A percentile compares a stretch with the other conserved stretches of the same genome.
Evolutionary conservation across 768 basidiomycete genomes (phyloP).

Genomic region (button mushroom (Agaricus bisporus)): DNA sequence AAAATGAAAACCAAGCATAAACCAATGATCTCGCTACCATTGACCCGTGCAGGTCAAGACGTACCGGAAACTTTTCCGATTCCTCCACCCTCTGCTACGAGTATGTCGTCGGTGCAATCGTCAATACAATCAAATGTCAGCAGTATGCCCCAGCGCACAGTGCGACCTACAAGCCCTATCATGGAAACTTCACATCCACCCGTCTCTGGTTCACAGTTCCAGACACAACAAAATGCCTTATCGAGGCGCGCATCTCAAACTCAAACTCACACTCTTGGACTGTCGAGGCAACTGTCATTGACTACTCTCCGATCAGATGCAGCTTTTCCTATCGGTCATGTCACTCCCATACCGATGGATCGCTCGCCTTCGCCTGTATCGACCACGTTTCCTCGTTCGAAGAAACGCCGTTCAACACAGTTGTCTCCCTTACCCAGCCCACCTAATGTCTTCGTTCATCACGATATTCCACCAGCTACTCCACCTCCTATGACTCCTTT

Average conservation of each 20-base stretch:
- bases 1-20: slow-evolving; percentile 1
- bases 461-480: slow-evolving; percentile 45
- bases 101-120: too few species aligned
- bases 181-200: neutral
- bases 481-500: slow-evolving; percentile 42
- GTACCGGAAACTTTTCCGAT: neutral
- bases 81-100: too few species aligned
- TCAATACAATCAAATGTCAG: neutral
- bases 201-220: neutral
- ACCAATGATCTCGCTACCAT: slow-evolving; percentile 7
- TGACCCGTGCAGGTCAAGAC: neutral
- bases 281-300: neutral
- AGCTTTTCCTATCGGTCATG: neutral
- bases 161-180: neutral
- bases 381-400: slow-evolving; percentile 4
- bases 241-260: neutral
- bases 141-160: neutral
- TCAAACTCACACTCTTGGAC: neutral
- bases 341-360: neutral
- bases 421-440: slow-evolving; percentile 19
- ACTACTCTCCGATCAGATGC: neutral
- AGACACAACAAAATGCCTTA: neutral
- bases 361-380: neutral
- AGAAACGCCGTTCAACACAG: neutral
- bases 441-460: slow-evolving; percentile 38